Conservation (phyloP, 1,139 yeast species). For the Candida sp. region DNA sequence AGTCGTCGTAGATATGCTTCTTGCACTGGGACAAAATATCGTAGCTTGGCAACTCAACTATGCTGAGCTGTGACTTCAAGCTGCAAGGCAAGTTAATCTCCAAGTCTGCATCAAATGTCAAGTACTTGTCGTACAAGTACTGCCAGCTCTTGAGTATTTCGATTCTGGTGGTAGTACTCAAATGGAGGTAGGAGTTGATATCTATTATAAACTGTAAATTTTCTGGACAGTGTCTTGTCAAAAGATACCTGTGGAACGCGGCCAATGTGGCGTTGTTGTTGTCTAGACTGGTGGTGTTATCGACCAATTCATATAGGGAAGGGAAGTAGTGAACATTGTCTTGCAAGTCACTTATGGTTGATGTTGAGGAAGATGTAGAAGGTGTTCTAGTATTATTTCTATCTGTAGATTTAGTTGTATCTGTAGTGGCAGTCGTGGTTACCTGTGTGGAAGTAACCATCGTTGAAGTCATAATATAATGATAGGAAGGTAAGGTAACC, state of each 20-base stretch:
- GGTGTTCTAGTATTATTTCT: conserved; percentile 2
- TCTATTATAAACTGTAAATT: conserved; percentile 17
- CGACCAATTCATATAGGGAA: conserved; percentile 1
- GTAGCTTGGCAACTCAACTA: conserved; percentile 9
- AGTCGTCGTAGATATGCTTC: conserved; percentile 14
- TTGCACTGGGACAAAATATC: conserved; percentile 11
- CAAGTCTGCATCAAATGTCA: conserved; percentile 13
- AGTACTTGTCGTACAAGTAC: conserved; percentile 12
- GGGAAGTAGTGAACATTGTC: not conserved
- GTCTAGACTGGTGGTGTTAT: not conserved
- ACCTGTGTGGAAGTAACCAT: conserved; percentile 1
- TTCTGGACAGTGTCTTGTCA: conserved; percentile 17
- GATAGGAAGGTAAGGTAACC: no score
- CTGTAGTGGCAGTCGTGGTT: conserved; percentile 2
- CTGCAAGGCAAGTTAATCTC: conserved; percentile 18
- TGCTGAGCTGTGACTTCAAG: conserved; percentile 10
- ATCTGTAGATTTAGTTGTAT: conserved; percentile 4
- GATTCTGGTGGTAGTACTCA: conserved; percentile 6
- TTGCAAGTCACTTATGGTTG: not conserved
- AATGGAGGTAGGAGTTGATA: conserved; percentile 10
- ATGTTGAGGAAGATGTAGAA: conserved; percentile 7
- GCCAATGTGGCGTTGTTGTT: not conserved
- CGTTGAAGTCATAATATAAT: not conserved
- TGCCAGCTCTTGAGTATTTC: conserved; percentile 12
- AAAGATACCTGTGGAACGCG: conserved; percentile 12